These are phyloP conservation scores for Botrytis pseudocinerea DNA, from an alignment of 2,329 filamentous ascomycete species.

Conservation along the genomic window DNA sequence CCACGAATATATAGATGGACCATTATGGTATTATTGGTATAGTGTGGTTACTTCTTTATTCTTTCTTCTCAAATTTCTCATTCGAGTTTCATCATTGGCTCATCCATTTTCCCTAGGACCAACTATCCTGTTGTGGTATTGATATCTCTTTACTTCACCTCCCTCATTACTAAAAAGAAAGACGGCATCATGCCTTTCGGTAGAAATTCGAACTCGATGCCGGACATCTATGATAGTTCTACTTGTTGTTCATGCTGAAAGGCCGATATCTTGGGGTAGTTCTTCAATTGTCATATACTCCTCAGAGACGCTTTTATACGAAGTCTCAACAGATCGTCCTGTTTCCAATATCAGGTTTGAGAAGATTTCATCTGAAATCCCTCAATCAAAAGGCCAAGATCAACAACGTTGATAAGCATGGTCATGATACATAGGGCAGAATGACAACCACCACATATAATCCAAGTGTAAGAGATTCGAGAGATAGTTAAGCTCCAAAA, in stretches of 20 bases:
- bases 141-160: background rate
- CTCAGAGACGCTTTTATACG: background rate
- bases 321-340: too few species aligned
- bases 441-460: background rate
- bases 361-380: too few species aligned
- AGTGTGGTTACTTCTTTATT: too few species aligned
- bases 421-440: background rate
- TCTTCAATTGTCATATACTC: background rate
- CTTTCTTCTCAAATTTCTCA: background rate
- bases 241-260: background rate
- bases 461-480: background rate
- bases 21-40: background rate
- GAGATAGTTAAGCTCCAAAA: background rate
- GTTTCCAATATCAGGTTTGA: too few species aligned
- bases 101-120: background rate
- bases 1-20: background rate
- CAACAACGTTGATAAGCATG: background rate
- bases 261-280: background rate
- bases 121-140: background rate
- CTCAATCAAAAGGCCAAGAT: background rate
- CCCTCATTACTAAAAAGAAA: background rate
- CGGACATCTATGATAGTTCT: background rate
- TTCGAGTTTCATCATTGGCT: background rate
- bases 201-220: too few species aligned
- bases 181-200: background rate